Conservation (phyloP, 2,329 filamentous ascomycete species). For the Stagonosporopsis chrysanthemi region DNA sequence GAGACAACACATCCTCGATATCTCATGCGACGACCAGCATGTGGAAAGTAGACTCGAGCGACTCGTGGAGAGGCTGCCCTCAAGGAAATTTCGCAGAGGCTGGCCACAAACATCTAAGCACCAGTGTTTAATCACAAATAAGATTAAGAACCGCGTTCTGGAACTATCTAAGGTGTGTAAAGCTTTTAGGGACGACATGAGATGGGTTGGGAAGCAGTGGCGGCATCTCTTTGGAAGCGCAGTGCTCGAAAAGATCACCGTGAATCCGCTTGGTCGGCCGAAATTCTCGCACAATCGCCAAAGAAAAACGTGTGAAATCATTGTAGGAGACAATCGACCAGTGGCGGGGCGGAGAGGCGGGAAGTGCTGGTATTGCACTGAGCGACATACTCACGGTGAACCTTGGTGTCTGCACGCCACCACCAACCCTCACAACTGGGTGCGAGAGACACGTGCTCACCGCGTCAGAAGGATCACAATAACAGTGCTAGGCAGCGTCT, state of each 20-base stretch:
- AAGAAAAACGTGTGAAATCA: background rate
- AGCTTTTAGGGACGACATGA: background rate
- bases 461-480: background rate
- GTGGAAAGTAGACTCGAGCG: background rate
- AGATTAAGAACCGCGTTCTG: background rate
- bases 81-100: background rate
- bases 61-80: background rate
- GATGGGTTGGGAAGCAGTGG: background rate
- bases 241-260: background rate
- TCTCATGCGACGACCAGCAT: background rate
- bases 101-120: background rate
- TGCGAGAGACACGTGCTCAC: background rate
- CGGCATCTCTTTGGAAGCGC: background rate
- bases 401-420: background rate
- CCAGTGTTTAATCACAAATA: background rate
- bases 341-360: background rate
- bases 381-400: background rate
- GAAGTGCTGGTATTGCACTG: conserved; percentile 2
- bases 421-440: background rate
- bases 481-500: background rate
- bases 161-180: background rate
- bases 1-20: background rate
- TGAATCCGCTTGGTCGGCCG: background rate
- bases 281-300: background rate
- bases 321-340: background rate